Evolutionary conservation across 2,329 filamentous ascomycete species (phyloP).

Genomic region (Chaetomiaceae sp.): DNA sequence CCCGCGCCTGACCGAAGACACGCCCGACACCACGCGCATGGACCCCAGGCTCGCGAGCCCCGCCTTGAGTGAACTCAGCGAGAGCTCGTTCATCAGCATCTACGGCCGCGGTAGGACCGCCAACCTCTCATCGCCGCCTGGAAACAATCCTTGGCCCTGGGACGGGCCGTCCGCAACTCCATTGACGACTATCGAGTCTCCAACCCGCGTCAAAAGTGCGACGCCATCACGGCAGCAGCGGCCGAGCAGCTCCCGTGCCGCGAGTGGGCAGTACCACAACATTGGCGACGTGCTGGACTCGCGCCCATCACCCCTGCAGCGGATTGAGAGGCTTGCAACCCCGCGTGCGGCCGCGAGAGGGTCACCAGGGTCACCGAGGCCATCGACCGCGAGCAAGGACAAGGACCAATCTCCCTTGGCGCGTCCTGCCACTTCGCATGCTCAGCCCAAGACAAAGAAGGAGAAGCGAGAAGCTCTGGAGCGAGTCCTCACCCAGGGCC

Average conservation of each 20-base stretch:
- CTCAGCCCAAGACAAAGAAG: constrained; percentile 35
- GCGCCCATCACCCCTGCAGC: constrained; percentile 46
- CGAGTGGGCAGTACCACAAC: constrained; percentile 39
- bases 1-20: constrained; percentile 43
- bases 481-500: constrained; percentile 46
- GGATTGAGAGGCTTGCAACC: constrained; percentile 43
- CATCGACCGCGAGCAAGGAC: constrained; percentile 30
- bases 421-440: constrained; percentile 19
- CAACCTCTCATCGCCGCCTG: constrained; percentile 24
- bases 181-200: constrained; percentile 12
- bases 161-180: constrained; percentile 20
- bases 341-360: constrained; percentile 30
- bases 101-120: constrained; percentile 47
- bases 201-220: constrained; percentile 9
- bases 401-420: constrained; percentile 22
- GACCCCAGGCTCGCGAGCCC: constrained; percentile 52
- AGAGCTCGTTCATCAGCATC: constrained; percentile 63
- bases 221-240: constrained; percentile 27
- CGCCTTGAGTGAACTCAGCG: constrained; percentile 59
- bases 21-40: constrained; percentile 31
- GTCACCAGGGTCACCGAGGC: constrained; percentile 27
- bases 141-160: constrained; percentile 25
- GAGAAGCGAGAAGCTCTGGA: constrained; percentile 47
- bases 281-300: constrained; percentile 43
- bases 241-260: constrained; percentile 31